Base-by-base conservation (phyloP, 2,329 filamentous ascomycete genomes). In the Penicillium sp. region DNA sequence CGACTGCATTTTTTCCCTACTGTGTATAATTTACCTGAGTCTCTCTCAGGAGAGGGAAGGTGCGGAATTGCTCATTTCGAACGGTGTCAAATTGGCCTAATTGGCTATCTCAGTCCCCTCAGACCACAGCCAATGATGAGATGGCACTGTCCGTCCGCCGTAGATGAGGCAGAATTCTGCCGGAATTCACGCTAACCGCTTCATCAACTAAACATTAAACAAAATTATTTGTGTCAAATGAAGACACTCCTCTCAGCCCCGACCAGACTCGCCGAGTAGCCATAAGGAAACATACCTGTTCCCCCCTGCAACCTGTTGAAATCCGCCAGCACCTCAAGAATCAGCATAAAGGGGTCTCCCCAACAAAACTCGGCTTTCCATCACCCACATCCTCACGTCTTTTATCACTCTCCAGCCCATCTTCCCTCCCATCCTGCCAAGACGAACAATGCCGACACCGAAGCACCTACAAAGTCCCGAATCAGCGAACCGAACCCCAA, bases 361-460 rank as follows among this genome's bases (percentile, higher is more conserved):
- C n/a, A 11, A 12, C 4, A 16, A 10, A 12, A 16, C 33, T 49
- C 13, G 39, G 9, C 27, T 16, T 33, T 9, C 19, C 18, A 14
- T 38, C 13, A n/a, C 13, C 25, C n/a, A 33, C 3, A n/a, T 41
- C 31, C 16, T 25, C 25, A 2, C 19, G 35, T 6, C 34, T 35
- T 12, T n/a, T 25, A 16, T 40, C 22, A 22, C 35, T 39, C 39
- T 49, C 41, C 4, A 49, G 50, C 28, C 54, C 16, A 41, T 80
- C 76, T 55, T 81, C 78, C 51, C 77, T 71, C 7, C 77, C 79
- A 65, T 82, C 80, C 53, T 75, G 67, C 79, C 79, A 82, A 53
- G 75, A 80, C 9, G 79, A 80, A 60, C 80, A 82, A 56, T 80
- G 79, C 3, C 80, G 65, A 63, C 79, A 82, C 5, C 79, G 72